phyloP scores from a whole-genome alignment of 1,284 basidiomycete genomes.

The Rhodotorula mucilaginosa region DNA sequence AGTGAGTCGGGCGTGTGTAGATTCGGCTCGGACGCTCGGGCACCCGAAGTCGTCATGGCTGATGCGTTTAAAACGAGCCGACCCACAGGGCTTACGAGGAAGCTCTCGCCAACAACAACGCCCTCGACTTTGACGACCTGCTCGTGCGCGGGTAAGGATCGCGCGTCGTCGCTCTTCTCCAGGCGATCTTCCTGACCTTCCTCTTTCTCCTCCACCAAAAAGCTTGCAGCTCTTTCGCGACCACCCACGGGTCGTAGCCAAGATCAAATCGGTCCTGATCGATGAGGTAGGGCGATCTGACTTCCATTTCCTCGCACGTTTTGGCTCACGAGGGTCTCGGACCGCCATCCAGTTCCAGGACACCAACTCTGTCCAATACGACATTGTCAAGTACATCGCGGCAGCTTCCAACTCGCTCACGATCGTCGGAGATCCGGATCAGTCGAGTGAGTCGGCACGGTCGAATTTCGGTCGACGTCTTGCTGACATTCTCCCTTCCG shows the following conservation, averaged over 20 bases:
- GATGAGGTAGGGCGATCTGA: conserved; percentile 72
- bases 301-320: background rate
- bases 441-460: conserved; percentile 62
- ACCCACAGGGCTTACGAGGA: conserved; percentile 70
- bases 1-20: conserved; percentile 10
- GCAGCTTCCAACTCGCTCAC: conserved; percentile 61
- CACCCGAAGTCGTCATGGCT: no score
- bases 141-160: conserved; percentile 55
- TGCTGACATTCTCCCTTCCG: background rate
- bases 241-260: conserved; percentile 58
- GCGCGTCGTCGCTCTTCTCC: background rate
- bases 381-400: conserved; percentile 74
- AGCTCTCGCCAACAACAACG: conserved; percentile 62
- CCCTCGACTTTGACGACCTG: conserved; percentile 87
- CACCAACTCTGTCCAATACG: conserved; percentile 81
- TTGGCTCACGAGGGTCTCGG: background rate
- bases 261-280: conserved; percentile 76
- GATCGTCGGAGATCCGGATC: conserved; percentile 89
- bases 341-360: conserved; percentile 62
- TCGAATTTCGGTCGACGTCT: background rate
- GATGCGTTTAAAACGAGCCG: no score
- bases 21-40: background rate
- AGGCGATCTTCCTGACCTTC: background rate
- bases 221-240: conserved; percentile 66
- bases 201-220: background rate